A percentile compares a stretch with the other conserved stretches of the same genome.
These are phyloP conservation scores for Corynespora cassiicola DNA, from an alignment of 2,329 filamentous ascomycete species.

Conservation along the genomic window DNA sequence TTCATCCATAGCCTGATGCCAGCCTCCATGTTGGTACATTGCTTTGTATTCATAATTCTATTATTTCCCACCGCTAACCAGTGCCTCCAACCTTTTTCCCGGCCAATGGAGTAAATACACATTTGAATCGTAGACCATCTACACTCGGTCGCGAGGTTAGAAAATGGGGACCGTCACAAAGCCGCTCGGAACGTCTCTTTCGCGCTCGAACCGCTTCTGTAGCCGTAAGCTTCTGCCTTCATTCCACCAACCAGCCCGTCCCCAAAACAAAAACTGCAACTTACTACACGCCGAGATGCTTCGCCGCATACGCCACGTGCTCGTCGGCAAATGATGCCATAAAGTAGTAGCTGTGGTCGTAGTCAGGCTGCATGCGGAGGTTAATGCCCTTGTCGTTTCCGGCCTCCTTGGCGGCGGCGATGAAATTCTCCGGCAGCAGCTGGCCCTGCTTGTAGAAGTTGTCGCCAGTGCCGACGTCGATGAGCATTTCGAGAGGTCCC, in stretches of 20 bases:
- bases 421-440: constrained; percentile 91
- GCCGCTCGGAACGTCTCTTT: constrained; percentile 40
- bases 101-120: too few species aligned
- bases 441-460: constrained; percentile 97
- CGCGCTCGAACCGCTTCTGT: constrained; percentile 37
- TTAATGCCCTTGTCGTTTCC: constrained; percentile 74
- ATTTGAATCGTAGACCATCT: too few species aligned
- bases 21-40: too few species aligned
- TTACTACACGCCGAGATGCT: constrained; percentile 71
- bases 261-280: constrained; percentile 19
- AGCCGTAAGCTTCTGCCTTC: constrained; percentile 41
- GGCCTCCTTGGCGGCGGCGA: constrained; percentile 76
- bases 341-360: constrained; percentile 98
- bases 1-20: too few species aligned
- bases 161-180: too few species aligned
- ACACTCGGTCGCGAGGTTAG: too few species aligned
- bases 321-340: constrained; percentile 90
- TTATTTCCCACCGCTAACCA: too few species aligned
- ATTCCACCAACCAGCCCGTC: too few species aligned
- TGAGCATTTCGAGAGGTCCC: constrained; percentile 75
- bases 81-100: too few species aligned
- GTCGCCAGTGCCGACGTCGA: constrained; percentile 93
- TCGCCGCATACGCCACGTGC: constrained; percentile 90
- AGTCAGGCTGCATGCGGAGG: constrained; percentile 85
- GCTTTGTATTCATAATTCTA: too few species aligned